Evolutionary conservation across 768 basidiomycete species (phyloP).

Genomic region (Postia placenta): DNA sequence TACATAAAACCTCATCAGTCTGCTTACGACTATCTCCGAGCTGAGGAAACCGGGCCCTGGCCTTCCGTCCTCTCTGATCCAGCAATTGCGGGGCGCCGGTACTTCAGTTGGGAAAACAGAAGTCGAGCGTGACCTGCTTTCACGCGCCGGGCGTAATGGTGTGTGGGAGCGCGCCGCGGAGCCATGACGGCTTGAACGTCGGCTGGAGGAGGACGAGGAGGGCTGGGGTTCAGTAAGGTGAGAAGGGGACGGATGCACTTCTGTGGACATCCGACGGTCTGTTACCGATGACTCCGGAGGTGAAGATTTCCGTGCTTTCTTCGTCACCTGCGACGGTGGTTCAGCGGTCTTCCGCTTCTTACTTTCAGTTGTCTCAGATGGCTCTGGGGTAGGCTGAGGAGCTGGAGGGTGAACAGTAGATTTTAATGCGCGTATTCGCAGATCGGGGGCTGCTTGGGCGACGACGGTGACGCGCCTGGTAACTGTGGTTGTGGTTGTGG

Average conservation of each 20-base stretch:
- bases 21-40: constrained; percentile 58
- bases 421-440: constrained; percentile 15
- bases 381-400: constrained; percentile 15
- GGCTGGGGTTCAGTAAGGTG: constrained; percentile 9
- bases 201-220: constrained; percentile 1
- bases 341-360: constrained; percentile 18
- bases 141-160: constrained; percentile 37
- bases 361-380: not conserved
- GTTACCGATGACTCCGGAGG: constrained; percentile 2
- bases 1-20: constrained; percentile 63
- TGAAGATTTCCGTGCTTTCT: constrained; percentile 22
- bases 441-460: constrained; percentile 8
- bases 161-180: constrained; percentile 11
- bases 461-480: constrained; percentile 25
- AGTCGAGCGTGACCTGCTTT: constrained; percentile 64
- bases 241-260: constrained; percentile 15
- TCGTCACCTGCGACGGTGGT: constrained; percentile 1
- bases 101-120: constrained; percentile 40
- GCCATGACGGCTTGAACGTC: constrained; percentile 7
- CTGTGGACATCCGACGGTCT: not conserved
- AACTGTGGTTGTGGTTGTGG: constrained; percentile 17
- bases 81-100: constrained; percentile 38
- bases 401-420: constrained; percentile 17
- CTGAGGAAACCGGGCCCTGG: constrained; percentile 50
- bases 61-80: constrained; percentile 48